Conservation (phyloP, 2,329 filamentous ascomycete species). For the Polychaeton citri region DNA sequence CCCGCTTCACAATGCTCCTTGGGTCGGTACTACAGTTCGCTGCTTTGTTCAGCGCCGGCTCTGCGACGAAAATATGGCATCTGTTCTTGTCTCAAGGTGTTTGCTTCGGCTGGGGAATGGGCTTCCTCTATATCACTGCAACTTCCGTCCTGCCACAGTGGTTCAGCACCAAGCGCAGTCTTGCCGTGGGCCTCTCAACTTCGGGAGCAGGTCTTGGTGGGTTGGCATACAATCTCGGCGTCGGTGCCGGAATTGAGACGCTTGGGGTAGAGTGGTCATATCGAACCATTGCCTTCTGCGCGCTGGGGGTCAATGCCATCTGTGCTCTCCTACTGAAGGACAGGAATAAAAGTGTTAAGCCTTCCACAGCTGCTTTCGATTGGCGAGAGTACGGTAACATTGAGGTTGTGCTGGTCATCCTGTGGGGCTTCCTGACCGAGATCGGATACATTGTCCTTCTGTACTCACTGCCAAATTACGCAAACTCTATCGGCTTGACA, state of each 20-base stretch:
- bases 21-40: constrained; percentile 49
- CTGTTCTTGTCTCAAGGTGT: constrained; percentile 60
- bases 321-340: constrained; percentile 52
- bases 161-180: constrained; percentile 53
- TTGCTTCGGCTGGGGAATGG: constrained; percentile 60
- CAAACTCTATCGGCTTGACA: constrained; percentile 9
- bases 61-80: constrained; percentile 56
- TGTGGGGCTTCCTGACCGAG: constrained; percentile 13
- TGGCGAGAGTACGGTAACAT: constrained; percentile 7
- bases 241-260: constrained; percentile 50
- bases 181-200: constrained; percentile 53
- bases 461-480: constrained; percentile 14
- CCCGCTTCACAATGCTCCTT: constrained; percentile 47
- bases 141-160: constrained; percentile 56
- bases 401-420: constrained; percentile 9
- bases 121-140: constrained; percentile 56
- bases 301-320: constrained; percentile 47
- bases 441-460: constrained; percentile 12
- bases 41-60: constrained; percentile 55
- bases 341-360: constrained; percentile 17
- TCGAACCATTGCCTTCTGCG: constrained; percentile 46
- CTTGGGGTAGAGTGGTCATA: constrained; percentile 52
- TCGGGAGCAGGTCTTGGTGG: constrained; percentile 62
- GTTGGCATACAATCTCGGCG: constrained; percentile 50
- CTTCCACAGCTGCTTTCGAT: constrained; percentile 8